Base-by-base conservation (phyloP, 2,329 filamentous ascomycete species). In the Aspergillus brunneoviolaceus region DNA sequence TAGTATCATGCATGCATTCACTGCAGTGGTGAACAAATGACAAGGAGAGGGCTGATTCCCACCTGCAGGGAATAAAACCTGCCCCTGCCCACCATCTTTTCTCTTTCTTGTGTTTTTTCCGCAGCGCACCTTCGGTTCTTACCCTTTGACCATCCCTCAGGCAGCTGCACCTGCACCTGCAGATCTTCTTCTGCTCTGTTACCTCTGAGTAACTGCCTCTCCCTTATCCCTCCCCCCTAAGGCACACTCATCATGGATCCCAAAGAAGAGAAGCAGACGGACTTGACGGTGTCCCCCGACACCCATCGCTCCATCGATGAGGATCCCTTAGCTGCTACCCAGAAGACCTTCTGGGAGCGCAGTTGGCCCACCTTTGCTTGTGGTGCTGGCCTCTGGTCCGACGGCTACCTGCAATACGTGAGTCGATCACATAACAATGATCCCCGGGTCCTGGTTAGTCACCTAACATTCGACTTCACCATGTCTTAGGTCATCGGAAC, bases 331-430 rank as follows among this genome's bases (percentile, higher is more conserved):
- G 53, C 53, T 14, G 25, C 21, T 3, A 33, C 42, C 4, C n/a
- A 48, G n/a, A 55, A 55, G 29, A 49, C 53, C 42, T 55, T 48
- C 59, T 82, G 80, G 83, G 78, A 85, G 64, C 79, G 84, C 52
- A 78, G 83, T 19, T 87, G 85, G 82, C 91, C 92, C 14, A 89
- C 92, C 1, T 88, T 96, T 67, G 92, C 92, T 51, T 96, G 92
- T 70, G 93, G 93, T 65, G 90, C 92, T 55, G 93, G 93, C 69
- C 82, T 96, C 2, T 96, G 96, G 77, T 92, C 89, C 27, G 93
- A 96, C 74, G 92, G 92, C 19, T 96, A 96, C 74, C 85, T 55
- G 53, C 53, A 55, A 55, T 55, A 55, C 19, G 53, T 55, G 33
- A 53, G 51, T 53, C 16, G 2, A 45, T 3, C 2, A 48, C 25